A percentile compares a stretch with the other conserved stretches of the same genome.
Conservation (phyloP, 129 eudicot species). For the Apium graveolens region DNA sequence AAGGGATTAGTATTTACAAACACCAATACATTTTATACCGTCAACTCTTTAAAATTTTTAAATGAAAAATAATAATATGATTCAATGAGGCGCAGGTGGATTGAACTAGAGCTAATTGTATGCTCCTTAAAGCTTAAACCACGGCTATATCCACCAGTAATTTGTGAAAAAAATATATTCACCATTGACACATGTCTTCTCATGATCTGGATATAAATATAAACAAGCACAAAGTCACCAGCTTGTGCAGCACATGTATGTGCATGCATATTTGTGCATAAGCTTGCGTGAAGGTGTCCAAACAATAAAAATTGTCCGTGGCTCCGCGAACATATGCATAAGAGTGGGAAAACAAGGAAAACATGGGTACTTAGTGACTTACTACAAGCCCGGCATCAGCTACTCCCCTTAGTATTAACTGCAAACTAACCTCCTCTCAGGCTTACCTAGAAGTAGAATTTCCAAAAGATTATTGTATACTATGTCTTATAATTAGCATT, state of each 20-base stretch:
- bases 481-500: background rate
- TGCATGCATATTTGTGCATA: background rate
- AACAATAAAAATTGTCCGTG: background rate
- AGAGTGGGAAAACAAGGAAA: background rate
- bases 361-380: constrained; percentile 26
- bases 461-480: constrained; percentile 19
- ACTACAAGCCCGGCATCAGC: constrained; percentile 95
- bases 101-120: background rate
- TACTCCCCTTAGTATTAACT: constrained; percentile 80
- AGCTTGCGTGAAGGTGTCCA: background rate
- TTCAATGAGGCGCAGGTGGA: background rate
- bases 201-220: background rate
- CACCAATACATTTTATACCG: background rate
- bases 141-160: background rate
- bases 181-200: background rate
- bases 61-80: background rate
- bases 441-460: constrained; percentile 79
- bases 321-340: background rate
- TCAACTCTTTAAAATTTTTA: background rate
- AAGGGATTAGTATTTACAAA: background rate
- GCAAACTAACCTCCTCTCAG: constrained; percentile 83
- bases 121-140: background rate
- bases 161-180: too few relatives aligned
- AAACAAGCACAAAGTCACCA: background rate
- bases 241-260: background rate